Percentiles rank a stretch among this genome's conserved stretches.
phyloP scores from a whole-genome alignment of 164 flowering plant species.

The Umbilicus rupestris region DNA sequence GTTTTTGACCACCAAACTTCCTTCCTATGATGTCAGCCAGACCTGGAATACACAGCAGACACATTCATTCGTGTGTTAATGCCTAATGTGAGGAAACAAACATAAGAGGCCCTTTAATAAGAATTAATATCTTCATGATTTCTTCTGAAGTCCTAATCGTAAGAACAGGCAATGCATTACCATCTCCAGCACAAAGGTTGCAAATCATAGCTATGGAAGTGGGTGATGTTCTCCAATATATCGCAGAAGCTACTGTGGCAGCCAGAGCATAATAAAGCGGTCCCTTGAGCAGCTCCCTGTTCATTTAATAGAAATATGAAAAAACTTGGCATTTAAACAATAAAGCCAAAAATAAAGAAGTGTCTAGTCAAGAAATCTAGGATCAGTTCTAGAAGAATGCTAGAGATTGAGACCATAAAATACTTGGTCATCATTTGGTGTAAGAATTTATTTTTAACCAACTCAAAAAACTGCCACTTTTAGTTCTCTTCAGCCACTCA shows the following conservation, averaged over 20 bases:
- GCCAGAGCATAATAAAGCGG: constrained; percentile 74
- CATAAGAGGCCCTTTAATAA: neutral
- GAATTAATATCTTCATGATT: neutral
- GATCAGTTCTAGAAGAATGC: neutral
- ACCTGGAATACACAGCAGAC: constrained; percentile 33
- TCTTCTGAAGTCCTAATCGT: neutral
- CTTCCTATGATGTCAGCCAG: constrained; percentile 85
- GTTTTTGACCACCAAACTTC: constrained; percentile 53
- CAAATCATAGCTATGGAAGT: constrained; percentile 65
- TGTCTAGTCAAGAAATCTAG: too few relatives aligned
- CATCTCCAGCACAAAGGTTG: constrained; percentile 97
- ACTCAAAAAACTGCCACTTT: neutral
- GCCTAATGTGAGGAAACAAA: neutral
- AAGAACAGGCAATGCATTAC: constrained; percentile 21
- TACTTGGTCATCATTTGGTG: neutral
- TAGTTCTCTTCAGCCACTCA: too few relatives aligned
- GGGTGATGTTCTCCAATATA: constrained; percentile 85
- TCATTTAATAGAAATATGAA: constrained; percentile 10
- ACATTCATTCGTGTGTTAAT: neutral
- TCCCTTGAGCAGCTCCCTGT: constrained; percentile 89
- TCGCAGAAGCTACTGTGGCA: constrained; percentile 47
- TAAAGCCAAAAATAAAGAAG: neutral
- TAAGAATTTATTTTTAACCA: neutral
- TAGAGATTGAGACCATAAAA: neutral
- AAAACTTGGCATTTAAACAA: neutral